Percentiles rank a stretch among this genome's conserved stretches.
phyloP scores from a whole-genome alignment of 257 asterid species.

The Gynochthodes officinalis region DNA sequence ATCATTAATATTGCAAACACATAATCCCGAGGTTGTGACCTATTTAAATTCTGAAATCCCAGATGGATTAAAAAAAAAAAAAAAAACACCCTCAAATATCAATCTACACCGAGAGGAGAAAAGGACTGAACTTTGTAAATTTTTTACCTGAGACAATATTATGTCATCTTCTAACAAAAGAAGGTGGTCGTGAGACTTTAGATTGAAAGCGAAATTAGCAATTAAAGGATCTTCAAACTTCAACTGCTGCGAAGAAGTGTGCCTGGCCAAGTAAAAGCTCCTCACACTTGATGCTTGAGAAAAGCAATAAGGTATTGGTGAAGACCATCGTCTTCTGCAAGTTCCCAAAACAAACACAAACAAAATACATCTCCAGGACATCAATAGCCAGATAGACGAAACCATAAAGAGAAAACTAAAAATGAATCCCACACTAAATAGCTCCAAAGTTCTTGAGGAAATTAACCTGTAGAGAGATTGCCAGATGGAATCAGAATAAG shows the following conservation, averaged over 20 bases:
- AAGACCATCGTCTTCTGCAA: slow-evolving; percentile 66
- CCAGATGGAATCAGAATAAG: slow-evolving; percentile 75
- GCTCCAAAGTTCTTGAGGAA: too few relatives aligned
- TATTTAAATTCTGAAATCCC: neutral
- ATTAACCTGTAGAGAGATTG: slow-evolving; percentile 58
- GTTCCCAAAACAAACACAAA: slow-evolving; percentile 10
- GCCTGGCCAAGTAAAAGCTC: slow-evolving; percentile 58
- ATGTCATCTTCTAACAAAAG: slow-evolving; percentile 39
- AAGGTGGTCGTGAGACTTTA: slow-evolving; percentile 41
- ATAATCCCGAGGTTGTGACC: neutral
- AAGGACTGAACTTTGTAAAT: neutral
- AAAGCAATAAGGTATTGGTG: slow-evolving; percentile 24
- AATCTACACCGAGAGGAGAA: neutral
- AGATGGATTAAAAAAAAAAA: neutral
- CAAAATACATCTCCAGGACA: neutral
- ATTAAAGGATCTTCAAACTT: slow-evolving; percentile 52
- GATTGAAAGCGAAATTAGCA: slow-evolving; percentile 18
- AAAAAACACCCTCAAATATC: neutral
- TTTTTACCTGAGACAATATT: slow-evolving; percentile 54
- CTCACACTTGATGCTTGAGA: slow-evolving; percentile 40
- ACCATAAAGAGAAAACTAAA: neutral
- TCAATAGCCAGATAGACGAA: neutral
- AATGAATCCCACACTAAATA: too few relatives aligned
- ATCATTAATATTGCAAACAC: neutral
- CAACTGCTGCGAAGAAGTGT: slow-evolving; percentile 45